Evolutionary conservation across 108 stramenopile genomes (phyloP), one percentile per base, ranked within the genome.

Genomic region (Cyclotella choctawhatcheeana): DNA sequence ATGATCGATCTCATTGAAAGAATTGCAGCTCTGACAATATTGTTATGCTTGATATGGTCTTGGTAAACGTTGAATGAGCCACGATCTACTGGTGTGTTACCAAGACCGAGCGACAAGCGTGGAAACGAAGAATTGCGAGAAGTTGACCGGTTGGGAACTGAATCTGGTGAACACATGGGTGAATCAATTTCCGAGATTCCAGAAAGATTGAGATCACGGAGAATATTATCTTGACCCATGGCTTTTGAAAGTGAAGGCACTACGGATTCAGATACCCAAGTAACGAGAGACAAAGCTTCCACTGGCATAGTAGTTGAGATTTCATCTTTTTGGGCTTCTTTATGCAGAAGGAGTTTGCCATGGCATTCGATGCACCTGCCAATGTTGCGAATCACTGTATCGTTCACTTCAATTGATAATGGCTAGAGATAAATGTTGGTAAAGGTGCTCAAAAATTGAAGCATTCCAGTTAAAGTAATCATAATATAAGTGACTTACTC

Each of bases 331-430:
- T 44, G 58, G 20, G 87, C 84, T 67, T 74, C 86, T 67, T 85
- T 84, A 76, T 94, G 93, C 30, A 94, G 58, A 3, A 73, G 82
- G 21, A 94, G 69, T 18, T 86, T 77, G 14, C 90, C 93, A 75
- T 87, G 88, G 48, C 79, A 79, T 61, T 84, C 83, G 26, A 78
- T 56, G 56, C 67, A 65, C 17, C 31, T 59, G 8, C 69, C 77
- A 72, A 82, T 62, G 47, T 69, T 63, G 62, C 47, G 58, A 62
- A 74, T 65, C 56, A 58, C 31, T 18, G 25, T 12, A 2, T 54
- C 40, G 30, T 53, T 64, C 22, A 47, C 40, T 3, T 77, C 62
- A 18, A 35, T 44, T 3, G 61, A 25, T 14, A 16, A 12, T 26
- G 45, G 29, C 74, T 74, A n/a, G n/a, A n/a, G n/a, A n/a, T n/a